Conservation (phyloP, 129 eudicot genomes). For the Silybum marianum region DNA sequence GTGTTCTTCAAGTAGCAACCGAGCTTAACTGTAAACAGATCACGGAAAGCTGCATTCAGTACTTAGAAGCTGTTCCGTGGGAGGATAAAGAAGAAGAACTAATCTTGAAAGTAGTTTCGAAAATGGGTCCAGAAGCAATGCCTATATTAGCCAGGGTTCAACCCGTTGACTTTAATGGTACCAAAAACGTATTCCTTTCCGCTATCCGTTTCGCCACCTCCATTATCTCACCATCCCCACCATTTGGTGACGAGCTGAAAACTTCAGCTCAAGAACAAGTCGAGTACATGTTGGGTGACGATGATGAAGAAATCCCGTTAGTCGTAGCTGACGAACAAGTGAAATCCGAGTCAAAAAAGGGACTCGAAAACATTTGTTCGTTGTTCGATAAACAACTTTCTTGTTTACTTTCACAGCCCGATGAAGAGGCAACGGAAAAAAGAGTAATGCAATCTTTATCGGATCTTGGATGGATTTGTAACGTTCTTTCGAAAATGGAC, state of each 20-base stretch:
- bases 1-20: constrained; percentile 62
- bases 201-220: constrained; percentile 87
- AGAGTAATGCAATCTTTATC: constrained; percentile 46
- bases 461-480: constrained; percentile 82
- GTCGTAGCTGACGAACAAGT: constrained; percentile 69
- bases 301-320: constrained; percentile 62
- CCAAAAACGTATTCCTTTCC: constrained; percentile 69
- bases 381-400: constrained; percentile 48
- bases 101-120: constrained; percentile 48
- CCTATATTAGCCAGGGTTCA: constrained; percentile 66
- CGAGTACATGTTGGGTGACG: constrained; percentile 88
- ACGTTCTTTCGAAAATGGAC: constrained; percentile 61
- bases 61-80: constrained; percentile 90
- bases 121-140: constrained; percentile 76
- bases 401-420: constrained; percentile 39
- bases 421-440: constrained; percentile 39
- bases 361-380: constrained; percentile 53
- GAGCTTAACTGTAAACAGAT: constrained; percentile 52
- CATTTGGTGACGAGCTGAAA: constrained; percentile 70
- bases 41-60: constrained; percentile 55
- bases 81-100: constrained; percentile 81
- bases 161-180: constrained; percentile 51
- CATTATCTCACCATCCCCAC: constrained; percentile 43
- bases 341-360: constrained; percentile 48
- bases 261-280: constrained; percentile 93